Base-by-base conservation (phyloP, 2,329 filamentous ascomycete genomes). In the Colletotrichum lindemuthianum region DNA sequence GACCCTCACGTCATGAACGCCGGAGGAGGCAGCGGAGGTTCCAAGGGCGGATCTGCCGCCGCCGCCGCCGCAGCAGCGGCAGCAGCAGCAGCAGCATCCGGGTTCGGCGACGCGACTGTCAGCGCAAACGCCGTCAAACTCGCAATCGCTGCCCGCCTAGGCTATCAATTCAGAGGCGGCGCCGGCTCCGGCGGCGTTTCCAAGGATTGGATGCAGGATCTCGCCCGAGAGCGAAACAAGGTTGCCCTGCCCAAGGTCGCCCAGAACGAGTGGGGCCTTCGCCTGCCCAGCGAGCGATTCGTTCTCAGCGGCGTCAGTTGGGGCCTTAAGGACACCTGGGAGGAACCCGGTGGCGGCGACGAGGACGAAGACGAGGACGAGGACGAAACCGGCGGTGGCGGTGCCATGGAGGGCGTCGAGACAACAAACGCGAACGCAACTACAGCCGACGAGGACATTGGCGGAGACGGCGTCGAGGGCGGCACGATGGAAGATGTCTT, bases 161-260 rank as follows among this genome's bases (percentile, higher is more conserved):
- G 88, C 36, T 90, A 89, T 73, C 89, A 92, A 73, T 93, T 93
- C 77, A 80, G 85, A 67, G 78, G 85, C 67, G 81, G 84, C 72
- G 80, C 80, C 56, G 81, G 81, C 15, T 82, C 79, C 8, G 79
- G 84, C 39, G 86, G 85, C 8, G 79, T 87, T 54, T 86, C 82
- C 75, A 94, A 94, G 73, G 92, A 95, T 69, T 93, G 91, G 76
- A 83, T 94, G 80, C 79, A 89, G 60, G 90, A 93, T 74, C 80
- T 93, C n/a, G 92, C 91, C 11, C 82, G 84, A 67, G 88, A 91
- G 73, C 81, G 89, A 68, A 93, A 93, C 77, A 86, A 86, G 70
- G 81, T 90, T 34, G 85, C 84, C 1, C 77, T 93, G 67, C 89
- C 89, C 16, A 83, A 84, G 66, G 85, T 91, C 13, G 79, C 85